These are phyloP conservation scores for Carex kokanica DNA, from an alignment of 176 grass and related monocot species.

Conservation along the genomic window DNA sequence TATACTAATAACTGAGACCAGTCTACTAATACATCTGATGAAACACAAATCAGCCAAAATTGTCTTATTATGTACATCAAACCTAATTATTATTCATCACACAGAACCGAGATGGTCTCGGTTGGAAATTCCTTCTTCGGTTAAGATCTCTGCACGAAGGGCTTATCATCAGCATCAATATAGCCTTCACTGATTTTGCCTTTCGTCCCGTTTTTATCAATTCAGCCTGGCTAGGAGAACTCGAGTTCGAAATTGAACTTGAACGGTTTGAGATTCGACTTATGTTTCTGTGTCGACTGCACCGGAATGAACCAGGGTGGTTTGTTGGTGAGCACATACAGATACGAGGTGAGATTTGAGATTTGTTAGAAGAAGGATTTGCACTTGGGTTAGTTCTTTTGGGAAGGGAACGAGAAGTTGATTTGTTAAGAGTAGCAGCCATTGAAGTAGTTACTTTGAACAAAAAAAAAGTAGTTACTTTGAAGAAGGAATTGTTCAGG, in stretches of 20 bases:
- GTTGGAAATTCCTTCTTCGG: slow-evolving; percentile 46
- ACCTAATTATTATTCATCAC: slow-evolving; percentile 31
- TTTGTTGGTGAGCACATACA: slow-evolving; percentile 75
- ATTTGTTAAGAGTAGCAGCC: slow-evolving; percentile 22
- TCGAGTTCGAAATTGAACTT: neutral
- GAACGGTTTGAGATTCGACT: neutral
- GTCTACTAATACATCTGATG: slow-evolving; percentile 8
- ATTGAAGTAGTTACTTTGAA: slow-evolving; percentile 14
- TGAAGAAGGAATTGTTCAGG: neutral
- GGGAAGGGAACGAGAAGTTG: neutral
- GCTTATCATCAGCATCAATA: slow-evolving; percentile 47
- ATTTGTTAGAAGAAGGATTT: neutral
- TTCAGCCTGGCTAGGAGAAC: neutral
- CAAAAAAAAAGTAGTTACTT: neutral
- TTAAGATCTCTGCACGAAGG: slow-evolving; percentile 38
- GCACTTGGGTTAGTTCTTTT: neutral
- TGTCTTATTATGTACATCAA: slow-evolving; percentile 12
- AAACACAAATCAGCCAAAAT: slow-evolving; percentile 7
- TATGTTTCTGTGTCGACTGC: slow-evolving; percentile 47
- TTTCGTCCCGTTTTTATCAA: slow-evolving; percentile 8
- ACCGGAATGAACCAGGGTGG: slow-evolving; percentile 78
- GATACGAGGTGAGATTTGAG: slow-evolving; percentile 8
- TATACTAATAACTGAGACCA: neutral
- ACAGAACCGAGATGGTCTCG: slow-evolving; percentile 52
- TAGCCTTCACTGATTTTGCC: slow-evolving; percentile 43